Base-by-base conservation (phyloP, 345 rosid genomes). In the Citrus sinensis region DNA sequence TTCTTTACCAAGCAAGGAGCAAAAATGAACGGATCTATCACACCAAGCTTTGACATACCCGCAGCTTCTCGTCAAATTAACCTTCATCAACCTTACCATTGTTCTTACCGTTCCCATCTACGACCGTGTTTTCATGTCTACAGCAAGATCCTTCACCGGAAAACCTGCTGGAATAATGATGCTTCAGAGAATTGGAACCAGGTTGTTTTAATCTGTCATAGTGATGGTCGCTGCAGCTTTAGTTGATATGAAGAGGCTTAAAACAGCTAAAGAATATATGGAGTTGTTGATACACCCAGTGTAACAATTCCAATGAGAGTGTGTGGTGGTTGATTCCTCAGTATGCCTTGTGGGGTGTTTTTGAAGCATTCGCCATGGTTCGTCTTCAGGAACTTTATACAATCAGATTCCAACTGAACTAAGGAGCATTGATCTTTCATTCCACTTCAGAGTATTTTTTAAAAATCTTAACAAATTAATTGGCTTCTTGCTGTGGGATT, bases 301-400 rank as follows among this genome's bases (percentile, higher is more conserved):
- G 85, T 59, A 20, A 87, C 85, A 0, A 73, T 89, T 76, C 91
- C 91, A 4, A 87, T 89, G 92, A 87, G 16, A 42, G 88, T 25
- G 83, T 91, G 59, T 91, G 90, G 89, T 89, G 92, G 92, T 55
- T 91, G 82, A 68, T 89, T 74, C 92, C 92, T 74, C 94, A 91
- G 67, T 91, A 89, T 56, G 73, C 85, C 11, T 78, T 91, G 63
- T 70, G 68, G n/a, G 94, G 93, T 54, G 64, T 86, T 37, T 67
- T 91, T 2, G 90, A 89, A 60, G 92, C 81, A 30, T 89, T 91
- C 72, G 71, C 91, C 16, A 77, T 87, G 74, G 92, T 91, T 80
- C 93, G 94, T 72, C 83, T 89, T 37, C 94, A 89, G 73, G 94
- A 89, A 76, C 88, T 91, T 75, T 89, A 87, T 88, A 89, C 46